Evolutionary conservation across 2,329 filamentous ascomycete species (phyloP).

Genomic region (Nannizziopsis arthrosporioides): DNA sequence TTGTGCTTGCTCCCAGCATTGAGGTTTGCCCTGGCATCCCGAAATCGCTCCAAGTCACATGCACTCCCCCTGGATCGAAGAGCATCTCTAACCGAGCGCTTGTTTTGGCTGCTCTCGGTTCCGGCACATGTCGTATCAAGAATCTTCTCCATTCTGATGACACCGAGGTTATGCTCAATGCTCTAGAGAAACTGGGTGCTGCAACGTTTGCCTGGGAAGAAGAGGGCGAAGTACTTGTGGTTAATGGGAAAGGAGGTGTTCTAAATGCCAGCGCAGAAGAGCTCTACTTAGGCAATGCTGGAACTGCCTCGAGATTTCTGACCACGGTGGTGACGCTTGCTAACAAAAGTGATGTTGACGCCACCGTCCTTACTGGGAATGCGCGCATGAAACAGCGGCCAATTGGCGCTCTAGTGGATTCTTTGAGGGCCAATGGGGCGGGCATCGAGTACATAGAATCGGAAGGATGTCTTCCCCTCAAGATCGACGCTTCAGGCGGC

Average conservation of each 20-base stretch:
- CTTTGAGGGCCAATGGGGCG: slow-evolving; percentile 77
- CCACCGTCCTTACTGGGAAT: slow-evolving; percentile 82
- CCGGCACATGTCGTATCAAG: slow-evolving; percentile 73
- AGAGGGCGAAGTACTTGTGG: slow-evolving; percentile 77
- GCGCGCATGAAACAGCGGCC: slow-evolving; percentile 91
- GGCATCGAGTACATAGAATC: slow-evolving; percentile 74
- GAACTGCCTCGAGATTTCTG: slow-evolving; percentile 88
- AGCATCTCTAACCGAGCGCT: slow-evolving; percentile 94
- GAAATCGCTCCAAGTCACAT: slow-evolving; percentile 53
- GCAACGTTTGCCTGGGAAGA: slow-evolving; percentile 91
- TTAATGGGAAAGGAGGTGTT: slow-evolving; percentile 80
- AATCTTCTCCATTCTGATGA: slow-evolving; percentile 95
- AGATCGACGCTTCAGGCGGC: slow-evolving; percentile 69
- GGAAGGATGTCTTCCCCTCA: slow-evolving; percentile 70
- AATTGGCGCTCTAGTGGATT: slow-evolving; percentile 85
- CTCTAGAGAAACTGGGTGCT: slow-evolving; percentile 71
- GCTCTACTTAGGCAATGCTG: slow-evolving; percentile 90
- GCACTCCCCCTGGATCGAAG: slow-evolving; percentile 88
- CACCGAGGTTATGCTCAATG: slow-evolving; percentile 91
- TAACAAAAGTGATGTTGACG: slow-evolving; percentile 48
- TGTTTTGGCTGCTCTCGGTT: slow-evolving; percentile 81
- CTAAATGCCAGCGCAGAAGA: slow-evolving; percentile 63
- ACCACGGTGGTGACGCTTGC: slow-evolving; percentile 85
- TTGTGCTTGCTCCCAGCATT: slow-evolving; percentile 70
- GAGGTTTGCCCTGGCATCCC: slow-evolving; percentile 62